These are phyloP conservation scores for Komagataella pseudopastoris DNA, from an alignment of 805 yeast genomes.

Conservation along the genomic window DNA sequence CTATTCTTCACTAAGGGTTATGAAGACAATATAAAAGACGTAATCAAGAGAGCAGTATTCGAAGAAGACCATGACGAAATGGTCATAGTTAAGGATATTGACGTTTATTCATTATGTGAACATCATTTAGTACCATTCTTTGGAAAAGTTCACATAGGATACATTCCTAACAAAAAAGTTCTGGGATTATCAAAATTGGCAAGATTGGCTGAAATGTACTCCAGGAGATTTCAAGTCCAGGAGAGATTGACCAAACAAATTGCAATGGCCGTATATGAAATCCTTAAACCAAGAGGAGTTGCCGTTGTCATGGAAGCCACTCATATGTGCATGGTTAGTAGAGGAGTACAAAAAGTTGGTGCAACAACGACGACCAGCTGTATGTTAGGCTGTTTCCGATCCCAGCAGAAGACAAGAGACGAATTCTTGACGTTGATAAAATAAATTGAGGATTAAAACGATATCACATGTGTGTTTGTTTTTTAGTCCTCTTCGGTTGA, in stretches of 20 bases:
- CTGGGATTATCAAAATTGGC: conserved; percentile 90
- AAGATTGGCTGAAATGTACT: conserved; percentile 91
- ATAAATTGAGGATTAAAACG: conserved; percentile 23
- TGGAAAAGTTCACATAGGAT: conserved; percentile 97
- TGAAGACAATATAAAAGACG: conserved; percentile 85
- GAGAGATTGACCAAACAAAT: conserved; percentile 94
- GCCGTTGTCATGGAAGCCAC: conserved; percentile 97
- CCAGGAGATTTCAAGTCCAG: conserved; percentile 94
- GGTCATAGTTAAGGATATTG: conserved; percentile 95
- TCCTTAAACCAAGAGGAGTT: conserved; percentile 88
- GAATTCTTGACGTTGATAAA: conserved; percentile 80
- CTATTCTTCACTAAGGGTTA: conserved; percentile 91
- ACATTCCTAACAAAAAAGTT: conserved; percentile 88
- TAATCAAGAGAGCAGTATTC: conserved; percentile 87
- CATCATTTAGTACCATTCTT: conserved; percentile 96
- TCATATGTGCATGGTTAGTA: conserved; percentile 98
- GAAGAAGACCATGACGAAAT: conserved; percentile 98
- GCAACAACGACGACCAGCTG: conserved; percentile 90
- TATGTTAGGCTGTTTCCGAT: conserved; percentile 93
- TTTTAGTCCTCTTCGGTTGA: neutral
- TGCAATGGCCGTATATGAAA: conserved; percentile 89
- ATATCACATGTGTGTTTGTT: neutral
- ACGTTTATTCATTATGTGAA: conserved; percentile 85
- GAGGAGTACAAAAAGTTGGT: conserved; percentile 95
- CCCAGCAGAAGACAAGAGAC: conserved; percentile 89